Base-by-base conservation (phyloP, 345 rosid species). In the Boechera divaricarpa region DNA sequence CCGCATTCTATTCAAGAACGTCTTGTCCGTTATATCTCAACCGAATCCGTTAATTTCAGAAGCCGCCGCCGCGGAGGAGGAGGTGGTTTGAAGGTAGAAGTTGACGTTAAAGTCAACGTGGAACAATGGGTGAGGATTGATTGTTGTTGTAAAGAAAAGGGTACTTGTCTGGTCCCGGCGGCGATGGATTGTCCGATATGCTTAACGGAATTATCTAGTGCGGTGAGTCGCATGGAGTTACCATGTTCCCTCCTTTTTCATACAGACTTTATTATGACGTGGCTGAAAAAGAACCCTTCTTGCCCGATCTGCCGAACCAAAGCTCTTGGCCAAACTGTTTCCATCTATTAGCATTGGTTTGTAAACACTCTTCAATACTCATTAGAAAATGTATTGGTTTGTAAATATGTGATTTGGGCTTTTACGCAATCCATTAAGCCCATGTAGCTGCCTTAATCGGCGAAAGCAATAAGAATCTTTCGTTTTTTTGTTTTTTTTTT, bases 271-370 rank as follows among this genome's bases (percentile, higher is more conserved):
- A 11, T 62, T 7, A 52, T 41, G 9, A 51, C 29, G 52, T 72
- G 69, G 76, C 31, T 72, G 13, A 5, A 51, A 21, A 28, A 4
- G 12, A 72, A 51, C 4, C 13, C 52, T n/a, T 49, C 42, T n/a
- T 62, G 76, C 16, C 76, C 69, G 38, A 51, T 62, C 7, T 62
- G 69, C 52, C 69, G 76, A 15, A 24, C 58, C 57, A 60, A 21
- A 36, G 9, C 56, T 33, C 47, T 45, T 59, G 67, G 67, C 8
- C 4, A 59, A 59, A 60, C 11, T 48, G 57, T 49, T 60, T 45
- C 7, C 24, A 31, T 64, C 69, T 44, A 7, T 29, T 65, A 45
- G 5, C 9, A 32, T 8, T 26, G 49, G 21, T 39, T 62, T 62
- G 11, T 45, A 6, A 16, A 16, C 53, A 3, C 3, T 39, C 10